Conservation (phyloP, 179 eudicot genomes). For the Carnegiea gigantea region DNA sequence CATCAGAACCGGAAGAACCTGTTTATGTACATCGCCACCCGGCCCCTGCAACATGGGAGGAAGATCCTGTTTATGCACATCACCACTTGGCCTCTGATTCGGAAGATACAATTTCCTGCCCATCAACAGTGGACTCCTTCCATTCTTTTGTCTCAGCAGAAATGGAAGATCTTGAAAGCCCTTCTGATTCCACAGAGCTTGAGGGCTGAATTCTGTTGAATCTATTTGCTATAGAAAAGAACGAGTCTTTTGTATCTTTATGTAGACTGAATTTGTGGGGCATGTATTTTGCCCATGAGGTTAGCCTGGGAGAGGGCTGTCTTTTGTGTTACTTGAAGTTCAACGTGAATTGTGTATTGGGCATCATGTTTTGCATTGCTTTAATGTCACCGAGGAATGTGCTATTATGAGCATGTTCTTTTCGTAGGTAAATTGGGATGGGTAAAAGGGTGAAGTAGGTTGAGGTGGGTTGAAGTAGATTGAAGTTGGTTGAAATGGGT, state of each 20-base stretch:
- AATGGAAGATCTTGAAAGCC: constrained; percentile 72
- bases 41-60: constrained; percentile 39
- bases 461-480: too few species aligned
- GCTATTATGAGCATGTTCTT: too few species aligned
- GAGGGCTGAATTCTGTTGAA: not conserved
- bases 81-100: constrained; percentile 59
- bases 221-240: not conserved
- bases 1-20: constrained; percentile 69
- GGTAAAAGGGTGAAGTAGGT: too few species aligned
- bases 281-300: too few species aligned
- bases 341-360: too few species aligned
- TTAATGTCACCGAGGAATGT: too few species aligned
- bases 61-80: constrained; percentile 40
- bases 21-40: constrained; percentile 37
- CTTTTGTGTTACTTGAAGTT: too few species aligned
- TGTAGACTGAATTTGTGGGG: not conserved
- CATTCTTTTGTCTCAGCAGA: constrained; percentile 94
- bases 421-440: too few species aligned
- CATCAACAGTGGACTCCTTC: constrained; percentile 56
- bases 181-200: constrained; percentile 15
- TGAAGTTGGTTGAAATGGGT: too few species aligned
- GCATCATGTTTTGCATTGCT: too few species aligned
- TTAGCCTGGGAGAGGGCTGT: too few species aligned
- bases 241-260: too few species aligned
- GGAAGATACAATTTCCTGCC: constrained; percentile 70